Percentiles rank a stretch among this genome's conserved stretches.
Evolutionary conservation across 31 red algal species (phyloP).

Genomic region (Endocladia muricata): DNA sequence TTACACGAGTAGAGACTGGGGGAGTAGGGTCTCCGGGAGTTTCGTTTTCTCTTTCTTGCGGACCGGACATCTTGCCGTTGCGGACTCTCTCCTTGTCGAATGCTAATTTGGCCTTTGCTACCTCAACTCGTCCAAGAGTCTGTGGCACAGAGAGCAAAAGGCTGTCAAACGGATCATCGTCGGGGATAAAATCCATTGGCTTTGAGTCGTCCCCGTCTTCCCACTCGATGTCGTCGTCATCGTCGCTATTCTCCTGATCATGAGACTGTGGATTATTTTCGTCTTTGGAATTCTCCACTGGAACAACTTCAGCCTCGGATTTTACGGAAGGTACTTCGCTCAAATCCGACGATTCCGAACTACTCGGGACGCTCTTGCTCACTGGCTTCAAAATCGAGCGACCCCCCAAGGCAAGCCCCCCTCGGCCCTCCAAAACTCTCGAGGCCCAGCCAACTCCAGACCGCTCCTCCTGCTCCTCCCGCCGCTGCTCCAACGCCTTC

Average conservation of each 20-base stretch:
- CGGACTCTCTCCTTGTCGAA: no score
- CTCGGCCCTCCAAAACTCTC: constrained; percentile 23
- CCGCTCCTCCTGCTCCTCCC: not conserved
- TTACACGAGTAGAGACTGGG: no score
- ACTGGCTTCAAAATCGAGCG: not conserved
- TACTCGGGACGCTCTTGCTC: no score
- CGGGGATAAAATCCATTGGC: not conserved
- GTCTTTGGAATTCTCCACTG: not conserved
- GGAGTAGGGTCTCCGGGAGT: no score
- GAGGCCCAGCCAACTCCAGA: constrained; percentile 66
- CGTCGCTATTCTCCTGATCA: not conserved
- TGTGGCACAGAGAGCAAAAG: not conserved
- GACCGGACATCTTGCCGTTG: no score
- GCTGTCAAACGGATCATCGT: not conserved
- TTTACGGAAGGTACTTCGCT: not conserved
- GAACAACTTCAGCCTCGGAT: constrained; percentile 3
- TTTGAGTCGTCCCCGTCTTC: constrained; percentile 63
- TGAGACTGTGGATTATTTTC: not conserved
- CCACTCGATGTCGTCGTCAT: constrained; percentile 54
- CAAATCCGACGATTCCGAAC: no score
- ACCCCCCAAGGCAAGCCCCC: constrained; percentile 23
- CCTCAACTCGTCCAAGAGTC: not conserved
- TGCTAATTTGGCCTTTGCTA: no score
- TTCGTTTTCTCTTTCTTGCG: no score
- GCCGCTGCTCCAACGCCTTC: not conserved